Evolutionary conservation across 225 moss, liverwort and hornwort genomes (phyloP).

Genomic region (Climacium dendroides): DNA sequence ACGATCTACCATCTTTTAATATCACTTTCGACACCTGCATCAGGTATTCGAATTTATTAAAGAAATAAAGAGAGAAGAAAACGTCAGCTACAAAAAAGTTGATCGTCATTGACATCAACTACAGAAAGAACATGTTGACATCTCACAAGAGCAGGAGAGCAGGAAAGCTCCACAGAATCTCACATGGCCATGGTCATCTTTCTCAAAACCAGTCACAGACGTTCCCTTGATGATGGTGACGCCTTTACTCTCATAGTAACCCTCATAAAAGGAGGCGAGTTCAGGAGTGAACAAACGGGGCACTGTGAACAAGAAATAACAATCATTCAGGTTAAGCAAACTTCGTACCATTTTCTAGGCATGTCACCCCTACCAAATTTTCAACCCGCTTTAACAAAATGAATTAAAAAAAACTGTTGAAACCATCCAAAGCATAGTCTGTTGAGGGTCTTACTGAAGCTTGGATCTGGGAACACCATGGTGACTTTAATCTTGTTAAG

Average conservation of each 20-base stretch:
- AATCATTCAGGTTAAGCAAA: not conserved
- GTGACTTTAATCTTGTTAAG: constrained; percentile 70
- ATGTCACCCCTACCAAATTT: not conserved
- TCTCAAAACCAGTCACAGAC: constrained; percentile 35
- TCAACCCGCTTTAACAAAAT: not conserved
- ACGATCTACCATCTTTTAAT: constrained; percentile 23
- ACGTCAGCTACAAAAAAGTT: not conserved
- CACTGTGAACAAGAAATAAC: constrained; percentile 11
- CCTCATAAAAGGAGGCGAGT: constrained; percentile 37
- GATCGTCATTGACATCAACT: not conserved
- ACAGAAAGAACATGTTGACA: not conserved
- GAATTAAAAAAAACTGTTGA: not conserved
- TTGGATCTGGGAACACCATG: constrained; percentile 45
- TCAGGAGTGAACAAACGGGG: constrained; percentile 40
- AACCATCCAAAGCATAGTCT: not conserved
- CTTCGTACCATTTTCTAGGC: not conserved
- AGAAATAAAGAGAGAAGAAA: not conserved
- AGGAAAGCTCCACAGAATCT: not conserved
- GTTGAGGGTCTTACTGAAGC: not conserved
- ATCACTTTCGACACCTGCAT: constrained; percentile 27
- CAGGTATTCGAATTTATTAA: not conserved
- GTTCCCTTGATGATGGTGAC: constrained; percentile 41
- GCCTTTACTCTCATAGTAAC: constrained; percentile 40
- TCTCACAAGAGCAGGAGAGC: not conserved
- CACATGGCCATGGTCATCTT: constrained; percentile 23